Evolutionary conservation across 2,329 filamentous ascomycete genomes (phyloP).

Genomic region (Pseudogymnoascus sp.): DNA sequence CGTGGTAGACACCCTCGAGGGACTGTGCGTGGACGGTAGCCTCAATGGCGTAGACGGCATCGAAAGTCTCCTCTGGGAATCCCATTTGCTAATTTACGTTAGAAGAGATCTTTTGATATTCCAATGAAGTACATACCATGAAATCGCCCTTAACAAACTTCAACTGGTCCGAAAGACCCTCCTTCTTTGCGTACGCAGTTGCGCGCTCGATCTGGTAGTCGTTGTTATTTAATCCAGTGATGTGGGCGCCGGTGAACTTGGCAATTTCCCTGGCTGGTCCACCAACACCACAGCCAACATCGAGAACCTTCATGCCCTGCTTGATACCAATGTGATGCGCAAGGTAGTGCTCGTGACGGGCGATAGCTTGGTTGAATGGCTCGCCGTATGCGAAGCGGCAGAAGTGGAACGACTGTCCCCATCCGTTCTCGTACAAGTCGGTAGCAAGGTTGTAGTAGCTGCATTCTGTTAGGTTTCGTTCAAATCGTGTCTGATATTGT

Average conservation of each 20-base stretch:
- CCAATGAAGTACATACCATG: conserved; percentile 50
- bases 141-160: conserved; percentile 93
- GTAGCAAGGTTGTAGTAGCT: conserved; percentile 98
- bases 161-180: conserved; percentile 71
- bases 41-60: conserved; percentile 94
- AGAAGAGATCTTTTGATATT: not conserved
- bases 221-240: conserved; percentile 96
- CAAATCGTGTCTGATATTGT: not conserved
- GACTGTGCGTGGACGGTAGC: conserved; percentile 91
- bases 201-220: conserved; percentile 97
- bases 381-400: conserved; percentile 85
- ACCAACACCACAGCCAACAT: conserved; percentile 95
- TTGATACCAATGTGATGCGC: conserved; percentile 80
- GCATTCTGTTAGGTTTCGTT: conserved; percentile 17
- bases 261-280: conserved; percentile 92
- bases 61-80: conserved; percentile 85
- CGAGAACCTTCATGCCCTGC: conserved; percentile 80
- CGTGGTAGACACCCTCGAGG: conserved; percentile 83
- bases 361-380: conserved; percentile 82
- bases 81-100: conserved; percentile 64
- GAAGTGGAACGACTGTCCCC: conserved; percentile 96
- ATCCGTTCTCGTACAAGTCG: conserved; percentile 93
- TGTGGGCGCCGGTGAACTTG: conserved; percentile 84
- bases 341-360: conserved; percentile 95
- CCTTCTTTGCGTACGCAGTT: conserved; percentile 73